Evolutionary conservation across 2,329 filamentous ascomycete genomes (phyloP), one percentile per base, ranked within the genome.

Genomic region (Diaporthe eres): DNA sequence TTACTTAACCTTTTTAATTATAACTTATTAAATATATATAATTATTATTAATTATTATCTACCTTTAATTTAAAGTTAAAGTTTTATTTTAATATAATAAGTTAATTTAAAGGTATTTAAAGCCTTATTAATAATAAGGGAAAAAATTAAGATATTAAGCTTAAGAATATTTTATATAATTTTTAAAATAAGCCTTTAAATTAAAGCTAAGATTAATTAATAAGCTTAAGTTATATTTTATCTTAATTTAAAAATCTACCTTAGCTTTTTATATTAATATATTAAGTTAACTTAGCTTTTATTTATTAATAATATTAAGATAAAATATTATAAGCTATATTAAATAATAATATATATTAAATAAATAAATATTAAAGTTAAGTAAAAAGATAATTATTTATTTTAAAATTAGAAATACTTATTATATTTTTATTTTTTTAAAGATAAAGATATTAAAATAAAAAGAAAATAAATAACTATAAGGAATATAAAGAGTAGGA

Each of bases 371-470:
- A 22, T 49, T 22, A 49, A 22, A 49, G 5, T 6, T 49, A 49
- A 17, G 7, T 9, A 22, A 22, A 49, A 22, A 49, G 1, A 0
- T 49, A n/a, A 0, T 0, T 49, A 9, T 2, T 8, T 22, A 49
- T 1, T 6, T 49, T 22, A 22, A 4, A 6, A 6, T 2, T 49
- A 10, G 1, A n/a, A 49, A 9, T 22, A 10, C 1, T 19, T 8
- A 49, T 49, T 49, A 49, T 49, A n/a, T 7, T 22, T 2, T 49
- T 8, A 49, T 9, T 22, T 8, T 22, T 49, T 22, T n/a, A 15
- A 49, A 9, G 7, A 1, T 10, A 49, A 2, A 1, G 7, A 22
- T 49, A n/a, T 7, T 49, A n/a, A n/a, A 49, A 19, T 49, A 49
- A 9, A 19, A 49, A 1, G 7, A 0, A 44, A 44, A 12, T 44